Conservation (phyloP, 768 basidiomycete species). For the Leccinum rimulosum region DNA sequence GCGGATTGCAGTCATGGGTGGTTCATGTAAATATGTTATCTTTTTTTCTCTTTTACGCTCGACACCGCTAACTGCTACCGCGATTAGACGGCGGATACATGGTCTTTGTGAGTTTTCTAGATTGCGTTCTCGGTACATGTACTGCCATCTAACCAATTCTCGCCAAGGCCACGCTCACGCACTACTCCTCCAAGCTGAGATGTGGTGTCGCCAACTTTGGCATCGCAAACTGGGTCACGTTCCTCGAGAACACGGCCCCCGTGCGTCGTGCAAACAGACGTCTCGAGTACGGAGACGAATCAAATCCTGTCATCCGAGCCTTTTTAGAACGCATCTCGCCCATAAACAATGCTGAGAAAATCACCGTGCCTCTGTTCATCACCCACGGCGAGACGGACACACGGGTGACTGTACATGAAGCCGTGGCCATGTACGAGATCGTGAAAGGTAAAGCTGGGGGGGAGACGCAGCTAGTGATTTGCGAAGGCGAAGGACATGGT, state of each 20-base stretch:
- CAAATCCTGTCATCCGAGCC: conserved; percentile 34
- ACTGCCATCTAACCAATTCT: not conserved
- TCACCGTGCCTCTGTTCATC: conserved; percentile 36
- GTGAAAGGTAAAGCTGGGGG: conserved; percentile 24
- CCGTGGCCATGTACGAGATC: conserved; percentile 37
- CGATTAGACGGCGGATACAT: conserved; percentile 39
- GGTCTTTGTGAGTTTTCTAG: conserved; percentile 33
- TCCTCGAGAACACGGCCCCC: conserved; percentile 41
- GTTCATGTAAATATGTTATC: conserved; percentile 34
- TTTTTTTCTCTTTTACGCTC: not conserved
- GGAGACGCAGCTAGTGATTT: conserved; percentile 37
- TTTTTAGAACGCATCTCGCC: conserved; percentile 41
- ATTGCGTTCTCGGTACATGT: not conserved
- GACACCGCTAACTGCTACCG: not conserved
- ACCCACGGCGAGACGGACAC: conserved; percentile 43
- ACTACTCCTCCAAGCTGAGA: conserved; percentile 39
- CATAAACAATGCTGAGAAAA: conserved; percentile 36
- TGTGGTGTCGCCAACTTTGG: conserved; percentile 43
- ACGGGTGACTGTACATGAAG: conserved; percentile 39
- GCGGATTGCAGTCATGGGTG: conserved; percentile 42
- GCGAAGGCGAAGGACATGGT: conserved; percentile 45
- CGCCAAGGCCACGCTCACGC: conserved; percentile 38
- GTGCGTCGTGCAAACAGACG: conserved; percentile 35
- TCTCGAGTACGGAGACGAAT: conserved; percentile 42
- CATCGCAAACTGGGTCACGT: conserved; percentile 39